phyloP scores from a whole-genome alignment of 2,329 filamentous ascomycete species.

The Colletotrichum tanaceti region DNA sequence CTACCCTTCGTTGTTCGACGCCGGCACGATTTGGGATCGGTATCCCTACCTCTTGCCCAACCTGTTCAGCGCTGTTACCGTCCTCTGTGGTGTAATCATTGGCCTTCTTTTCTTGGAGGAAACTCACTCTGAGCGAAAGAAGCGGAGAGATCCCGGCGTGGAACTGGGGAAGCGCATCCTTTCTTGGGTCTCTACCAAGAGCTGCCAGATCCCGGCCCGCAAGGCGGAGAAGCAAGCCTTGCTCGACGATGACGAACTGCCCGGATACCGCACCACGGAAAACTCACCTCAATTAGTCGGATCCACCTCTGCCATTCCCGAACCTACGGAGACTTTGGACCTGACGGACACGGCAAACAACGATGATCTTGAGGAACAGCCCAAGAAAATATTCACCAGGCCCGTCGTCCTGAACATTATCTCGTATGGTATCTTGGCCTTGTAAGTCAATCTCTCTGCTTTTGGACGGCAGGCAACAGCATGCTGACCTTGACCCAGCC shows the following conservation, averaged over 20 bases:
- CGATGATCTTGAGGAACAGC: conserved; percentile 9
- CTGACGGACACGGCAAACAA: conserved; percentile 41
- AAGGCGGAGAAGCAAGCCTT: conserved; percentile 71
- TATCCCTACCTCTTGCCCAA: conserved; percentile 95
- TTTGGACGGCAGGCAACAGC: conserved; percentile 23
- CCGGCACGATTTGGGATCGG: conserved; percentile 81
- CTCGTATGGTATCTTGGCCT: conserved; percentile 91
- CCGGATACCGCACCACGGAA: conserved; percentile 74
- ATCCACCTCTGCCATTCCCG: conserved; percentile 45
- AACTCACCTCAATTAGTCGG: conserved; percentile 62
- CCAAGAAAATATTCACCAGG: conserved; percentile 76
- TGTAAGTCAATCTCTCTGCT: conserved; percentile 71
- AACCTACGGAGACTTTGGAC: conserved; percentile 52
- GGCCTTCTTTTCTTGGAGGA: conserved; percentile 93
- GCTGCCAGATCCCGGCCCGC: conserved; percentile 51
- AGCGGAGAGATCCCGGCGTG: conserved; percentile 78
- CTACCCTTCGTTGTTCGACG: conserved; percentile 79
- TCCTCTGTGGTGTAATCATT: conserved; percentile 79
- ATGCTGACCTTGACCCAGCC: conserved; percentile 65
- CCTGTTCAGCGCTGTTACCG: conserved; percentile 85
- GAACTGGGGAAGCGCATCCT: conserved; percentile 81
- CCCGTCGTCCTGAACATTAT: conserved; percentile 89
- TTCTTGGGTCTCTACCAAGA: conserved; percentile 54
- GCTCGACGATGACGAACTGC: conserved; percentile 71
- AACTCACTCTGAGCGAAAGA: conserved; percentile 86